phyloP scores from a whole-genome alignment of 306 rosid genomes.

The barrel medic (Medicago truncatula) region DNA sequence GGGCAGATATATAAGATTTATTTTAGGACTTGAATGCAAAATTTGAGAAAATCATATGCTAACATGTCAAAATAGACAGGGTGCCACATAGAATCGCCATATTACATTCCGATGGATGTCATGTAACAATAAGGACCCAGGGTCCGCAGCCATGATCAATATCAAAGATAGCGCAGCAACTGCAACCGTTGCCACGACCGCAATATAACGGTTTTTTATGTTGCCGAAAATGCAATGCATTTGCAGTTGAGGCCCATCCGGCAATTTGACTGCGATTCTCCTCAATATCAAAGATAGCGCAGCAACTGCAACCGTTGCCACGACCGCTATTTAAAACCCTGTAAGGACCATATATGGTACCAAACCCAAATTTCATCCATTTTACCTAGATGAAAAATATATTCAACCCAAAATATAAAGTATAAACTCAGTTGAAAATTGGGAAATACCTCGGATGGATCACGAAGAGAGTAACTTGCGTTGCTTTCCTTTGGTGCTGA shows the following conservation, averaged over 20 bases:
- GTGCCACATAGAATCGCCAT: no score
- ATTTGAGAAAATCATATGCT: no score
- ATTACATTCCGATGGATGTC: not conserved
- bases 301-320: not conserved
- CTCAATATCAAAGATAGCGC: not conserved
- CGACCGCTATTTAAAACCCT: not conserved
- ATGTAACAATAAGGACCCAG: not conserved
- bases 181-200: no score
- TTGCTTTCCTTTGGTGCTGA: slow-evolving; percentile 80
- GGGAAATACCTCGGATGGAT: slow-evolving; percentile 84
- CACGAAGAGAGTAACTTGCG: slow-evolving; percentile 82
- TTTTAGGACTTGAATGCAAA: no score
- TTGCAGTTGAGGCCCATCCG: not conserved
- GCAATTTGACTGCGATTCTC: not conserved
- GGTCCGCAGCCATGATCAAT: not conserved
- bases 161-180: no score
- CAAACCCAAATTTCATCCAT: not conserved
- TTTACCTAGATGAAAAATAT: not conserved
- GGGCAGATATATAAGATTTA: no score
- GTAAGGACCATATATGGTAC: not conserved
- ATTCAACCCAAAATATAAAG: not conserved
- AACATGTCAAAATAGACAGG: no score
- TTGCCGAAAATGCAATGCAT: not conserved
- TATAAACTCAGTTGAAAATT: not conserved
- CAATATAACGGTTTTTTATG: not conserved